Evolutionary conservation across 1,139 yeast genomes (phyloP), one percentile per base, ranked within the genome.

Genomic region (Candida albicans): DNA sequence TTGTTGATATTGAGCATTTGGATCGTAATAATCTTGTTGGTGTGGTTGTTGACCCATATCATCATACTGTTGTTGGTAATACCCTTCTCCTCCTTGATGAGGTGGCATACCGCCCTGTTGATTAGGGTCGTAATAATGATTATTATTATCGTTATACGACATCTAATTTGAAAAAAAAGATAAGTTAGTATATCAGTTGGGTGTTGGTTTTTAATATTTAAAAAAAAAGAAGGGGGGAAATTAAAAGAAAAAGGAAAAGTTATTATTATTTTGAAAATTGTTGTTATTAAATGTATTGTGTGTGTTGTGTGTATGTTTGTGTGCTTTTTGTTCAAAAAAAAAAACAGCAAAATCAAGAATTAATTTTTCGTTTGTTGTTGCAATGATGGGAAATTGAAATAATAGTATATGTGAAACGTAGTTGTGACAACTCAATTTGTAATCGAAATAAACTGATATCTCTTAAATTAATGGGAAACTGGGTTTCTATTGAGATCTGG

Each of bases 61-160:
- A 50, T 70, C 70, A 36, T 73, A 70, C 49, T 68, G 75, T 56
- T 72, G 77, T 59, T 73, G 77, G 55, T 74, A 73, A 58, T 73
- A 73, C 51, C 74, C 77, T 50, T 72, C 78, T 40, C 62, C 40
- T 31, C 62, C 40, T 31, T 31, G 35, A n/a, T 37, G 64, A 51
- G 47, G 42, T 57, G 65, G 45, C 12, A 57, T 67, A 53, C 57
- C 64, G 50, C 54, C 63, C 53, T 63, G 74, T 43, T 70, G 76
- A 58, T 69, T 67, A 48, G 75, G 74, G 57, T 72, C 76, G 61
- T 73, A 73, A 62, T 73, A 72, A 59, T 72, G 66, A 62, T 71
- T 68, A 63, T 70, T 71, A 71, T 71, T 72, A 72, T 73, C 75
- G 73, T 70, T 68, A 60, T 71, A 71, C 71, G 79, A 73, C 78